A percentile compares a stretch with the other conserved stretches of the same genome.
Evolutionary conservation across 768 basidiomycete genomes (phyloP).

Genomic region (Rhodocollybia butyracea): DNA sequence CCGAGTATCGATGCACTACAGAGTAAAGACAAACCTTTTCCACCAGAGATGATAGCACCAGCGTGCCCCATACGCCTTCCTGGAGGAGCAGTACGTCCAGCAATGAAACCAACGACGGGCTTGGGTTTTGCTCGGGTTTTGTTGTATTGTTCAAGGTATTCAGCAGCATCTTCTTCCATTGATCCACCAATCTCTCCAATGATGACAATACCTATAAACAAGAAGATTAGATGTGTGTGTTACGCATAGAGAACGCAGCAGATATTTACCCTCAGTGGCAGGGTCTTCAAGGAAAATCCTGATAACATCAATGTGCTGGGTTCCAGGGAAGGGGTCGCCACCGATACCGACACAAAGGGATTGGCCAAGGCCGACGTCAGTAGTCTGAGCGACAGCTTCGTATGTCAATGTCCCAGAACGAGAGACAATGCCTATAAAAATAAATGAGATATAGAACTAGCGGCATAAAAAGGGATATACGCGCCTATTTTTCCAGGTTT

Average conservation of each 20-base stretch:
- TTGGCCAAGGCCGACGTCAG: constrained; percentile 92
- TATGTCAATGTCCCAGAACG: constrained; percentile 96
- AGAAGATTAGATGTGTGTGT: constrained; percentile 6
- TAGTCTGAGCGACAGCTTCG: constrained; percentile 98
- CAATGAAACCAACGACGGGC: constrained; percentile 97
- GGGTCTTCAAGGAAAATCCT: constrained; percentile 95
- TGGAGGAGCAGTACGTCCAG: constrained; percentile 95
- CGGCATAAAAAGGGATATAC: constrained; percentile 14
- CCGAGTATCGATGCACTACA: neutral
- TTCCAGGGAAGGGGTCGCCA: constrained; percentile 95
- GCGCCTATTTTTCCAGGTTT: constrained; percentile 92
- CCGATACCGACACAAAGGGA: constrained; percentile 97
- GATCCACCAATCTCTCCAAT: constrained; percentile 99
- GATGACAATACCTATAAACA: constrained; percentile 77
- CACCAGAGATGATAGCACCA: constrained; percentile 96
- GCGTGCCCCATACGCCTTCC: constrained; percentile 98
- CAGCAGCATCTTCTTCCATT: constrained; percentile 99
- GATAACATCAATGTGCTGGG: constrained; percentile 92
- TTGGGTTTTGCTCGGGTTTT: constrained; percentile 83
- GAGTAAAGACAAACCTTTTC: constrained; percentile 67
- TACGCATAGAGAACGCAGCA: constrained; percentile 13
- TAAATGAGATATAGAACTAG: neutral
- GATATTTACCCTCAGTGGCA: constrained; percentile 87
- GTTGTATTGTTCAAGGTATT: constrained; percentile 91
- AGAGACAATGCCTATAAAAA: constrained; percentile 76